These are phyloP conservation scores for Aspergillus funiculosus DNA, from an alignment of 495 filamentous ascomycete genomes.

Conservation along the genomic window DNA sequence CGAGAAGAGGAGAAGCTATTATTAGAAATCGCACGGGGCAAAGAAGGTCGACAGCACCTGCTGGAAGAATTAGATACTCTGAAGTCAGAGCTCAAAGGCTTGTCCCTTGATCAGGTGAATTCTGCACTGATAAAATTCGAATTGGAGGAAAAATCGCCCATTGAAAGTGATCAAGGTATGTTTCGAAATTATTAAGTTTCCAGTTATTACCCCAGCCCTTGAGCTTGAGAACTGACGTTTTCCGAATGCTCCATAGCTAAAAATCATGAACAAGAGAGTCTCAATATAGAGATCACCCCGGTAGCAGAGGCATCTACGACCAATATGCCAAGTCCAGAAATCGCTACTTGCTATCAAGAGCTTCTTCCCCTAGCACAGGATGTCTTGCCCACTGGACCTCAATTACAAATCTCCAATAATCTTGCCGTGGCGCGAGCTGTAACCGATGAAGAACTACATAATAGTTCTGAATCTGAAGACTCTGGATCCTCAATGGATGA, in stretches of 20 bases:
- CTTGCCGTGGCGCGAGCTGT: not conserved
- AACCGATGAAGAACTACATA: constrained; percentile 11
- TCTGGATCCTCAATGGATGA: constrained; percentile 41
- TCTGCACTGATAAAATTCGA: constrained; percentile 30
- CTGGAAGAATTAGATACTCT: constrained; percentile 52
- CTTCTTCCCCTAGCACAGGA: not conserved
- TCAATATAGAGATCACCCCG: not conserved
- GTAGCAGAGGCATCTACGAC: not conserved
- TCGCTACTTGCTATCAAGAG: not conserved
- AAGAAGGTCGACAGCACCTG: constrained; percentile 36
- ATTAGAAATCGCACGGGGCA: constrained; percentile 48
- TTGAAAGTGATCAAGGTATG: constrained; percentile 26
- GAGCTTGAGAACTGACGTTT: constrained; percentile 1
- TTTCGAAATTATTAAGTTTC: constrained; percentile 1
- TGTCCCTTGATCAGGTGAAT: constrained; percentile 37
- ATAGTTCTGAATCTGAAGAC: constrained; percentile 24
- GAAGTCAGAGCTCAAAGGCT: constrained; percentile 40
- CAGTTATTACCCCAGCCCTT: not conserved
- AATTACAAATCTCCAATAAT: not conserved
- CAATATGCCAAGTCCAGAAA: not conserved
- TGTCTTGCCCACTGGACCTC: not conserved
- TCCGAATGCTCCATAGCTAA: constrained; percentile 3
- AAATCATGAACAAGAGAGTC: not conserved
- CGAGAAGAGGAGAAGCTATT: constrained; percentile 55
- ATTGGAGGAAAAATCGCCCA: constrained; percentile 23